phyloP scores from a whole-genome alignment of 768 basidiomycete genomes.

The Chalciporus chontae region DNA sequence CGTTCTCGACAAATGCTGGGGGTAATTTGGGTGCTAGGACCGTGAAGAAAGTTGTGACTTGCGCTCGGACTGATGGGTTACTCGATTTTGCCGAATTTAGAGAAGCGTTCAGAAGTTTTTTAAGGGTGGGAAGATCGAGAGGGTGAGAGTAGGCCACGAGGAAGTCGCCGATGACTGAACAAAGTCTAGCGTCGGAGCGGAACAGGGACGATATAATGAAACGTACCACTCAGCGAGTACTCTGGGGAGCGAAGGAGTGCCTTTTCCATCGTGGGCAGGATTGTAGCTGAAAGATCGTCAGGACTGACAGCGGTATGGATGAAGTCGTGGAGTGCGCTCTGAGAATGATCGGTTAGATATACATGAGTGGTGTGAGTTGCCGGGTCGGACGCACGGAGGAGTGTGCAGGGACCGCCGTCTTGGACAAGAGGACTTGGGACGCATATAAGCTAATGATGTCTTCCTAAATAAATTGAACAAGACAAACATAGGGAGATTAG shows the following conservation, averaged over 20 bases:
- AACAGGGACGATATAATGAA: background rate
- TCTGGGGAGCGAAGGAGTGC: constrained; percentile 81
- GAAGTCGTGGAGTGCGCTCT: constrained; percentile 62
- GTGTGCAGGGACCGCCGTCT: constrained; percentile 56
- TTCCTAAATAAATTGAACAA: constrained; percentile 34
- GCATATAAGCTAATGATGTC: constrained; percentile 60
- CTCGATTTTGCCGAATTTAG: constrained; percentile 73
- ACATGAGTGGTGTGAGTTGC: constrained; percentile 3
- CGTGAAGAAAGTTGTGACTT: constrained; percentile 58
- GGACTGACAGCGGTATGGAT: constrained; percentile 48
- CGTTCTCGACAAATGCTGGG: constrained; percentile 38
- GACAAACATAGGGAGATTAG: background rate
- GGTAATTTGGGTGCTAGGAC: constrained; percentile 35
- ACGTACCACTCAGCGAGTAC: constrained; percentile 59
- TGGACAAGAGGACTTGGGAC: constrained; percentile 63
- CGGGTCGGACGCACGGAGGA: constrained; percentile 42
- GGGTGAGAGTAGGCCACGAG: constrained; percentile 50
- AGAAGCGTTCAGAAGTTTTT: constrained; percentile 52
- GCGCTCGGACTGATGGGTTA: constrained; percentile 55
- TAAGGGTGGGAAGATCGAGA: constrained; percentile 46
- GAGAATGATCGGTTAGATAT: constrained; percentile 9
- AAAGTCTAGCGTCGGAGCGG: background rate
- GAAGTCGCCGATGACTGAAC: constrained; percentile 54
- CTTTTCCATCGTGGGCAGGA: constrained; percentile 78
- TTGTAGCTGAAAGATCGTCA: constrained; percentile 46